Conservation (phyloP, 345 rosid genomes). For the Geranium brycei region DNA sequence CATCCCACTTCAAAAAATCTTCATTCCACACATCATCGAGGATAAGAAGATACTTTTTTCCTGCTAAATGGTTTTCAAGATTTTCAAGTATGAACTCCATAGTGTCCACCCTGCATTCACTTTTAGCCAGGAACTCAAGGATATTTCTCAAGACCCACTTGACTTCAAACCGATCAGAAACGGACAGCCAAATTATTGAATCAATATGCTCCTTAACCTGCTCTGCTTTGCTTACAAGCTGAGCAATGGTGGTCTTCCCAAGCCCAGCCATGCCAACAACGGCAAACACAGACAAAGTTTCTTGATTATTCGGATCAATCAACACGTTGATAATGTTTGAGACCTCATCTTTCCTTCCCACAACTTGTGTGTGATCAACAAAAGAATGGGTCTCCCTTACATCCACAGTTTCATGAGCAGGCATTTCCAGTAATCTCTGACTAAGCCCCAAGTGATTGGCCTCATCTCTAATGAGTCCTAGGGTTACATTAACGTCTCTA, state of each 20-base stretch:
- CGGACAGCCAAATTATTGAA: conserved; percentile 6
- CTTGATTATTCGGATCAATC: neutral
- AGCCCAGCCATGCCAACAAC: conserved; percentile 12
- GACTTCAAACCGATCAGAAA: conserved; percentile 7
- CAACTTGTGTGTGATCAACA: neutral
- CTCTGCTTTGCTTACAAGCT: conserved; percentile 1
- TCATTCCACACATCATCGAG: conserved; percentile 18
- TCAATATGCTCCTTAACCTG: conserved; percentile 7
- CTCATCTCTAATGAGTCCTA: neutral
- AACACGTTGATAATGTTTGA: conserved; percentile 3
- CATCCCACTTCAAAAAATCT: conserved; percentile 1
- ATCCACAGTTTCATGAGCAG: too few relatives aligned
- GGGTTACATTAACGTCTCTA: neutral
- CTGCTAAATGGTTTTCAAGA: neutral
- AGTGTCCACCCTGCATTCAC: neutral
- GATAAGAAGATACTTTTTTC: conserved; percentile 6
- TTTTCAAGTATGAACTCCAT: neutral
- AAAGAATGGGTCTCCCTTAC: neutral
- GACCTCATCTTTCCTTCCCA: conserved; percentile 11
- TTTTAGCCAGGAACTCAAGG: conserved; percentile 2
- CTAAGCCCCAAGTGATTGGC: neutral
- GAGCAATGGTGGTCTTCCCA: conserved; percentile 15
- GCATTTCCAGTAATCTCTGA: neutral
- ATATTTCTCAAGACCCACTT: conserved; percentile 7
- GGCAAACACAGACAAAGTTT: neutral